Conservation (phyloP, 108 stramenopile species). For the Fragilariopsis cylindrus region DNA sequence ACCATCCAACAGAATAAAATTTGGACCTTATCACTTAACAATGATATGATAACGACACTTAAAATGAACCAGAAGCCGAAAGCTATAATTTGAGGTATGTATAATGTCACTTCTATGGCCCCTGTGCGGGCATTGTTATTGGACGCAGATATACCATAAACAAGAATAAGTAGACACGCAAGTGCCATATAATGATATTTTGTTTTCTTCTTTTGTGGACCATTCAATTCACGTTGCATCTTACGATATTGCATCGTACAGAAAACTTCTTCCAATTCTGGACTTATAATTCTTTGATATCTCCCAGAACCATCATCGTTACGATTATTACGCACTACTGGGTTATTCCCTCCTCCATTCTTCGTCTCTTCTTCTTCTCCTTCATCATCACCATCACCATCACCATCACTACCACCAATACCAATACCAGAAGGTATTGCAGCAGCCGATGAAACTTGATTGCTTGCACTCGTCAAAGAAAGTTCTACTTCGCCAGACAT, state of each 20-base stretch:
- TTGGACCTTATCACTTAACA: constrained; percentile 24
- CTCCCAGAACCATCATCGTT: too few species aligned
- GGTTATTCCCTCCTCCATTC: too few species aligned
- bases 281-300: too few species aligned
- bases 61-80: not conserved
- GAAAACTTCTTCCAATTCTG: constrained; percentile 30
- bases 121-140: not conserved
- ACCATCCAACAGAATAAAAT: constrained; percentile 47
- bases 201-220: constrained; percentile 24
- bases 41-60: constrained; percentile 22
- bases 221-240: constrained; percentile 31
- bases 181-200: constrained; percentile 1
- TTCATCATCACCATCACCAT: too few species aligned
- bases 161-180: constrained; percentile 15
- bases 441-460: too few species aligned
- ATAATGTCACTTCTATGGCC: not conserved
- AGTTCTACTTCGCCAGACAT: too few species aligned
- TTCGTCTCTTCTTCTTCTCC: too few species aligned
- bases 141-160: constrained; percentile 4
- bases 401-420: too few species aligned
- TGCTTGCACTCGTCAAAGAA: too few species aligned
- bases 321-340: too few species aligned
- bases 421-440: too few species aligned
- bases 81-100: not conserved
- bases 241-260: constrained; percentile 43